A percentile compares a stretch with the other conserved stretches of the same genome.
Evolutionary conservation across 176 grass and related monocot species (phyloP).

Genomic region (Neostapfia colusana): DNA sequence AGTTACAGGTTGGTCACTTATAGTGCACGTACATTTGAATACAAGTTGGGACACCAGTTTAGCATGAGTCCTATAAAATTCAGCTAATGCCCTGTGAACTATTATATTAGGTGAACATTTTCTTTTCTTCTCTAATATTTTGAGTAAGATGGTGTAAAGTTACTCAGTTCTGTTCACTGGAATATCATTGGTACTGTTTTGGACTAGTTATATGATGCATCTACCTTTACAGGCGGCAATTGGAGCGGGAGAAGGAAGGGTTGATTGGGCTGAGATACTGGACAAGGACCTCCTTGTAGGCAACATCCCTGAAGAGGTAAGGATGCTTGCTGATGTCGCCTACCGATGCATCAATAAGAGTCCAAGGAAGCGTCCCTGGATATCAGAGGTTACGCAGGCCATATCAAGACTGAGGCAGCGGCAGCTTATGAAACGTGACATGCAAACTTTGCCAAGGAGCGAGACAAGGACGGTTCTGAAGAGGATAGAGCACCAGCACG

Average conservation of each 20-base stretch:
- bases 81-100: neutral
- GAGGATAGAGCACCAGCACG: conserved; percentile 76
- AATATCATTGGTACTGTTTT: neutral
- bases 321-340: conserved; percentile 76
- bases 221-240: conserved; percentile 64
- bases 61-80: neutral
- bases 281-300: conserved; percentile 68
- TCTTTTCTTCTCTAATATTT: neutral
- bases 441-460: conserved; percentile 30
- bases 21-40: neutral
- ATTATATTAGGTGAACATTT: too few relatives aligned
- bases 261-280: conserved; percentile 84
- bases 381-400: conserved; percentile 67
- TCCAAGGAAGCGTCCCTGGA: conserved; percentile 79
- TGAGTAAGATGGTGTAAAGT: conserved; percentile 7
- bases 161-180: neutral
- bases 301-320: conserved; percentile 62
- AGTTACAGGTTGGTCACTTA: neutral
- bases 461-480: conserved; percentile 59
- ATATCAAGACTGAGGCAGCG: conserved; percentile 72
- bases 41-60: neutral
- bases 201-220: conserved; percentile 13
- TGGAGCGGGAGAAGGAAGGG: conserved; percentile 63
- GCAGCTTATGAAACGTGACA: conserved; percentile 50
- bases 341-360: conserved; percentile 79